A percentile compares a stretch with the other conserved stretches of the same genome.
These are phyloP conservation scores for Bryopsis sp. DNA, from an alignment of 139 green algal genomes.

Conservation along the genomic window DNA sequence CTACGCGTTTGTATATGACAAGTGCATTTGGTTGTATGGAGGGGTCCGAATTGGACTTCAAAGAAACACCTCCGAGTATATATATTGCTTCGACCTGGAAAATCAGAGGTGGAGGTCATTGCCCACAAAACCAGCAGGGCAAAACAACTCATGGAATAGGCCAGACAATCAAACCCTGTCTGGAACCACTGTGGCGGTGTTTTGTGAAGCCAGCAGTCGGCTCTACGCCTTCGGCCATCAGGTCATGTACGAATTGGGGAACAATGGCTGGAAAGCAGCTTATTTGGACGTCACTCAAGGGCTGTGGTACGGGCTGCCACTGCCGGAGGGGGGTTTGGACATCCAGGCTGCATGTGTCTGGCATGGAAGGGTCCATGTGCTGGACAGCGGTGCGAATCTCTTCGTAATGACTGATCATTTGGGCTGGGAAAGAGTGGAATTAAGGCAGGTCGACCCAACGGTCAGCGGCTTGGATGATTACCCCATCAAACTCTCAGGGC, in stretches of 20 bases:
- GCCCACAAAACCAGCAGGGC: background rate
- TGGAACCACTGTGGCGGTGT: conserved; percentile 1
- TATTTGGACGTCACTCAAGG: conserved; percentile 9
- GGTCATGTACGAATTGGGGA: conserved; percentile 9
- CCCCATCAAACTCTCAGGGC: conserved; percentile 2
- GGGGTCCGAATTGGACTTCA: conserved; percentile 11
- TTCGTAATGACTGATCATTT: background rate
- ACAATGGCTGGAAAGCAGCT: background rate
- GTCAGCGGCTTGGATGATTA: too few relatives aligned
- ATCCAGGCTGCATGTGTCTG: conserved; percentile 10
- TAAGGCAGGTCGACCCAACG: too few relatives aligned
- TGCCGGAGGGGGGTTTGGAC: background rate
- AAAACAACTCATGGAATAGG: background rate
- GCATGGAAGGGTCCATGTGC: background rate
- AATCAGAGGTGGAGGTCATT: background rate
- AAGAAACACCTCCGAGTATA: conserved; percentile 8
- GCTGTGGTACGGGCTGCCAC: background rate
- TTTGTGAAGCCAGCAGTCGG: background rate
- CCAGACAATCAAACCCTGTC: conserved; percentile 5
- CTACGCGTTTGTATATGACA: conserved; percentile 14
- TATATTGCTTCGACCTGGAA: conserved; percentile 15
- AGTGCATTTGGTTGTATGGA: background rate
- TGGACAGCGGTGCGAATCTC: background rate
- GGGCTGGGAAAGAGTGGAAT: background rate
- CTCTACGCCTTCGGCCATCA: conserved; percentile 14